Evolutionary conservation across 192 early-diverging fungal species (phyloP).

Genomic region (Umbelopsis isabellina): DNA sequence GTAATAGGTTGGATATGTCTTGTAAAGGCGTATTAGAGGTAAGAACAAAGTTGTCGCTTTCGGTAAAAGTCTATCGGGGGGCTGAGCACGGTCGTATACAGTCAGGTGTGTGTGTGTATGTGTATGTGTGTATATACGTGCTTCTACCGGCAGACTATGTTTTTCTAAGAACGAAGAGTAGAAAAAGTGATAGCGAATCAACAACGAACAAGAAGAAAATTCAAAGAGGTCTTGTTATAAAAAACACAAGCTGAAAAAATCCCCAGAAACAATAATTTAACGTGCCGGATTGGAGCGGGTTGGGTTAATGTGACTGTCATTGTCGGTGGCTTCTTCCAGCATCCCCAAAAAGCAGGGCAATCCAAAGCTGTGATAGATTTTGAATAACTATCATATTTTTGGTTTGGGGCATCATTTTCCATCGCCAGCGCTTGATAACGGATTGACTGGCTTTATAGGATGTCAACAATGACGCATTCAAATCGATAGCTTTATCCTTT

Average conservation of each 20-base stretch:
- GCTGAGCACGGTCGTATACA: constrained; percentile 13
- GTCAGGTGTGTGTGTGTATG: neutral
- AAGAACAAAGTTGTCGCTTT: neutral
- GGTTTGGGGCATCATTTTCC: too few species aligned
- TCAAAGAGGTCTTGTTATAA: neutral
- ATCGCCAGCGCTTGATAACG: too few species aligned
- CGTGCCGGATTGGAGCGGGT: constrained; percentile 17
- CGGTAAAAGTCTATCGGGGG: neutral
- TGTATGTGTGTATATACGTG: constrained; percentile 18
- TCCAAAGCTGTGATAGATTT: neutral
- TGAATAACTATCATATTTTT: too few species aligned
- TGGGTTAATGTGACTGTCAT: constrained; percentile 20
- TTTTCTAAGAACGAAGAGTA: too few species aligned
- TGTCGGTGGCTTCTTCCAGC: constrained; percentile 16
- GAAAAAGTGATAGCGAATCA: constrained; percentile 15
- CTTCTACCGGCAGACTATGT: neutral
- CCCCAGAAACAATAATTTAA: constrained; percentile 25
- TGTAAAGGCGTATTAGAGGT: neutral
- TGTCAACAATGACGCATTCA: too few species aligned
- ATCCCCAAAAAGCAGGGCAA: constrained; percentile 7
- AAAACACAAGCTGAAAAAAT: neutral
- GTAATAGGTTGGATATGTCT: neutral
- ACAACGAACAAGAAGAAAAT: neutral
- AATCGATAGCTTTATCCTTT: too few species aligned
- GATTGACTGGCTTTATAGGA: too few species aligned